Evolutionary conservation across 345 rosid species (phyloP), one percentile per base, ranked within the genome.

Genomic region (Rhizophora apiculata): DNA sequence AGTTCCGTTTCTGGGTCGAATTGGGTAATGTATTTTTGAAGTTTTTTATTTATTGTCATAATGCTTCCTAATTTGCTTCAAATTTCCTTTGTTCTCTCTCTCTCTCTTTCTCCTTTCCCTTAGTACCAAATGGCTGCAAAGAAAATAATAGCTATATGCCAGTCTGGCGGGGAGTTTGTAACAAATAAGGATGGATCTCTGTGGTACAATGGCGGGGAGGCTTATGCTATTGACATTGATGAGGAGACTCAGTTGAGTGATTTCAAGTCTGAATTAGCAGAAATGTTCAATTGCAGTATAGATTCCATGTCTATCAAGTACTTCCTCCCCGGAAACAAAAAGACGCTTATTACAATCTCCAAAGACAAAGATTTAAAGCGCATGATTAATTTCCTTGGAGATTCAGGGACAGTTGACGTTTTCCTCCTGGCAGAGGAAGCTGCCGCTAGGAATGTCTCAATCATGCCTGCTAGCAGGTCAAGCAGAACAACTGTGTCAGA

Each of bases 81-180:
- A 43, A 13, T 43, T 13, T 15, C 49, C 18, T 15, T 43, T 15
- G 6, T 15, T 56, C 60, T n/a, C 21, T 55, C 59, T 54, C 11
- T 55, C 29, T 56, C 4, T 22, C 30, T 24, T 27, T 56, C 30
- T 24, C 15, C 6, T 10, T 56, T 53, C 5, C 29, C 18, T 56
- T 24, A 43, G 49, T 13, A 13, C 4, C 49, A 43, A 18, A 89
- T 91, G 98, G 87, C 90, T 69, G 70, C 84, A 53, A 88, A 85
- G 80, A 93, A 89, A 81, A 72, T 93, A 58, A 90, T 93, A 80
- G 98, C 96, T 29, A 93, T 93, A 73, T 93, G 97, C 77, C 97
- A 91, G 68, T 89, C 98, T 0, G 96, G 97, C 37, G 98, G 97
- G 21, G 93, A 88, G 71, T 93, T 93, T 78, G 84, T 88, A 57